Evolutionary conservation across 2,329 filamentous ascomycete species (phyloP), one percentile per base, ranked within the genome.

Genomic region (Orbilia oligospora): DNA sequence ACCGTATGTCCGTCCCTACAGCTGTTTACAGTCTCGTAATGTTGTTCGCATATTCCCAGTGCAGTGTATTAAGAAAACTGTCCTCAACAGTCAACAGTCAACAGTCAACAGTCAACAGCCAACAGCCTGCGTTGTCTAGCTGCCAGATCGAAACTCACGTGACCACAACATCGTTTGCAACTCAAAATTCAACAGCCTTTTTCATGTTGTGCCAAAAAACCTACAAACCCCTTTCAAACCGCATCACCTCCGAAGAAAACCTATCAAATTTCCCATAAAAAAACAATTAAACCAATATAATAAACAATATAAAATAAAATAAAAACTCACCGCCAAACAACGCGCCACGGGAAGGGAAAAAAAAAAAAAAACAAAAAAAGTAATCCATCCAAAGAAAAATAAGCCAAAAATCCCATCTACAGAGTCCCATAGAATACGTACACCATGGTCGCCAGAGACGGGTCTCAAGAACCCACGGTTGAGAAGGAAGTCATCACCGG

Each of bases 401-500:
- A 14, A 61, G 61, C 49, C 20, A 44, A 44, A 38, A 38, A 38
- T 9, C 2, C 8, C 48, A 66, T 65, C 56, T 48, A 36, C 18
- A 44, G 22, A 41, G 48, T 27, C 33, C 24, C 16, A 27, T 3
- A 48, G 20, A 5, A 67, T 48, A 27, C 51, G 51, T 38, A 38
- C 38, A 41, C n/a, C 12, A 78, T 78, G 75, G 75, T 78, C 14
- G 68, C 30, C 44, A 51, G 75, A 51, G 75, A 78, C 38, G 75
- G 68, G n/a, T 78, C 75, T 53, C 75, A 78, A 33, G 75, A 78
- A 33, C 75, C 75, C 4, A 55, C 68, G 24, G 63, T 24, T 8
- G 75, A 78, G 67, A 78, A 69, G 68, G 66, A 78, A 56, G 75
- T 78, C 65, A 71, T 78, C 68, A 78, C 69, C 20, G 75, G 75